These are phyloP conservation scores for Serendipita sp. DNA, from an alignment of 1,284 basidiomycete species.

Conservation along the genomic window DNA sequence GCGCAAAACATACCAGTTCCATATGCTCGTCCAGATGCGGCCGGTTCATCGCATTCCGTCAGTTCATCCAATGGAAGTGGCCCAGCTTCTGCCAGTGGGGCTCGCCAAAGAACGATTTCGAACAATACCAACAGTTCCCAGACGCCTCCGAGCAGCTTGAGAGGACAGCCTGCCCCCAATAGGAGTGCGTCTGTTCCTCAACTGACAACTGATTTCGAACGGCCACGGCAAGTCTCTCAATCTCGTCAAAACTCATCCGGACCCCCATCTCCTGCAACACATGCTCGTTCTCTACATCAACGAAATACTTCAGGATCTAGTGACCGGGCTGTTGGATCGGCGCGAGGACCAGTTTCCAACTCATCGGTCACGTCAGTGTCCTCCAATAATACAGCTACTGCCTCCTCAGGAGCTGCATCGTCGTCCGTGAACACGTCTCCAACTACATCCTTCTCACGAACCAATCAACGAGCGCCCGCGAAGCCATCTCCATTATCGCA, in stretches of 20 bases:
- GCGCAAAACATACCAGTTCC: conserved; percentile 34
- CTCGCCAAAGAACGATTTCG: conserved; percentile 9
- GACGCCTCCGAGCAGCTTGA: neutral
- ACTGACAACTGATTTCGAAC: conserved; percentile 1
- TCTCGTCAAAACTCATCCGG: conserved; percentile 1
- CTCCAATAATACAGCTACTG: conserved; percentile 14
- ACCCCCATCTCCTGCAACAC: conserved; percentile 3
- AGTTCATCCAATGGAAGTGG: conserved; percentile 35
- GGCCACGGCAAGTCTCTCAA: neutral
- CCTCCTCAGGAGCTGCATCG: conserved; percentile 25
- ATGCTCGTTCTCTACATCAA: conserved; percentile 10
- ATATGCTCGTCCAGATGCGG: conserved; percentile 60
- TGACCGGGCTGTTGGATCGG: conserved; percentile 12
- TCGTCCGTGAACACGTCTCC: conserved; percentile 18
- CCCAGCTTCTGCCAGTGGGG: neutral
- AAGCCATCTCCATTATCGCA: conserved; percentile 68
- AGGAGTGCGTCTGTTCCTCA: neutral
- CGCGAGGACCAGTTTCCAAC: conserved; percentile 9
- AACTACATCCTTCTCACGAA: conserved; percentile 13
- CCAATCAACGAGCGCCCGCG: conserved; percentile 30
- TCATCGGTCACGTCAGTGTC: conserved; percentile 6
- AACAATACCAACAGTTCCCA: conserved; percentile 9
- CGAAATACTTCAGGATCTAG: conserved; percentile 15
- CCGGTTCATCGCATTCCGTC: conserved; percentile 57
- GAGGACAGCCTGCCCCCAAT: neutral